A percentile compares a stretch with the other conserved stretches of the same genome.
Evolutionary conservation across 2,329 filamentous ascomycete species (phyloP).

Genomic region (Aspergillus piperis): DNA sequence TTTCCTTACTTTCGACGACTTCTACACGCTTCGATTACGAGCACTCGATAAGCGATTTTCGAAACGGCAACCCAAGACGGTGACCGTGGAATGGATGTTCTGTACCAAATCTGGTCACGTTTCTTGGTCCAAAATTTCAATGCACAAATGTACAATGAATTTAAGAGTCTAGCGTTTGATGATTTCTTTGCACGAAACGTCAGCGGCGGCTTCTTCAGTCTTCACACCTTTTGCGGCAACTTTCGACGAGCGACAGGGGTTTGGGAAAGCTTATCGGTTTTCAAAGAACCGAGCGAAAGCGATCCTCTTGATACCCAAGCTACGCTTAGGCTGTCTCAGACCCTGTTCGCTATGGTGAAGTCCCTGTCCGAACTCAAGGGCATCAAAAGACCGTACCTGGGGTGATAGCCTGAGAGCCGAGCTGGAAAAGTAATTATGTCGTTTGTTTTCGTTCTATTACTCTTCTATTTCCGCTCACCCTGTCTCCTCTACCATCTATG

Average conservation of each 20-base stretch:
- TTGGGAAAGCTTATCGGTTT: slow-evolving; percentile 59
- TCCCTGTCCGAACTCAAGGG: slow-evolving; percentile 55
- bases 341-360: slow-evolving; percentile 57
- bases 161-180: slow-evolving; percentile 66
- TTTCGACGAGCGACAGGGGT: slow-evolving; percentile 51
- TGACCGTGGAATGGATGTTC: slow-evolving; percentile 56
- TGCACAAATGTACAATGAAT: slow-evolving; percentile 72
- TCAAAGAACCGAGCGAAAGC: slow-evolving; percentile 55
- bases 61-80: slow-evolving; percentile 39
- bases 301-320: slow-evolving; percentile 29
- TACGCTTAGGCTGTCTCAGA: slow-evolving; percentile 50
- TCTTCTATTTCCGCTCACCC: slow-evolving; percentile 12
- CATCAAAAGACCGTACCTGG: slow-evolving; percentile 57
- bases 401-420: slow-evolving; percentile 54
- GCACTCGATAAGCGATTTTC: slow-evolving; percentile 53
- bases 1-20: slow-evolving; percentile 11
- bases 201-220: slow-evolving; percentile 60
- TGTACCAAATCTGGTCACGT: slow-evolving; percentile 75
- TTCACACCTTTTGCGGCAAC: slow-evolving; percentile 66
- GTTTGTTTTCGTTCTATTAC: slow-evolving; percentile 17
- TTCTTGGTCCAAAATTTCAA: slow-evolving; percentile 75
- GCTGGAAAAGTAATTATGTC: slow-evolving; percentile 48
- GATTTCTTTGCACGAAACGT: slow-evolving; percentile 58
- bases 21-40: slow-evolving; percentile 46
- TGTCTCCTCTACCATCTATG: slow-evolving; percentile 16